Evolutionary conservation across 805 yeast species (phyloP).

Genomic region (Candida chilensis): DNA sequence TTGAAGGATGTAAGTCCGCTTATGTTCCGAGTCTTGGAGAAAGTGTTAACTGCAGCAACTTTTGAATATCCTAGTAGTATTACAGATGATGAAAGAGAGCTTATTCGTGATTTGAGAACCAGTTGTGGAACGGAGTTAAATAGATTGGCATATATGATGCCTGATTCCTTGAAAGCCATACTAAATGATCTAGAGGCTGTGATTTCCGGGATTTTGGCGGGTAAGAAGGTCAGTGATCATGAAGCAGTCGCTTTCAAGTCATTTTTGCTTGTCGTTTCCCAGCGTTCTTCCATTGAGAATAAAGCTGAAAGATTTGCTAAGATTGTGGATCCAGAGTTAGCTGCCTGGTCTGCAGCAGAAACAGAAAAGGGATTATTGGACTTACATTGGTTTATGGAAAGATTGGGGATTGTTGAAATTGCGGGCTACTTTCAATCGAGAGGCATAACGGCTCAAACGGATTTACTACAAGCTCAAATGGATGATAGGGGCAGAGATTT

Average conservation of each 20-base stretch:
- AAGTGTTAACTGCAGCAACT: conserved; percentile 78
- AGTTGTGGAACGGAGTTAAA: conserved; percentile 93
- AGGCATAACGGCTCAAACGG: conserved; percentile 69
- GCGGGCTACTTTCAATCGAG: conserved; percentile 83
- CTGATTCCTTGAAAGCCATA: conserved; percentile 76
- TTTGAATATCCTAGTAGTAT: conserved; percentile 63
- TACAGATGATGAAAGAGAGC: conserved; percentile 68
- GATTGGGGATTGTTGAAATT: conserved; percentile 89
- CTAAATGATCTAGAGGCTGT: conserved; percentile 78
- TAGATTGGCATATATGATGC: conserved; percentile 90
- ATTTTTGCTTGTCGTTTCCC: conserved; percentile 84
- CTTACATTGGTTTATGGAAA: conserved; percentile 96
- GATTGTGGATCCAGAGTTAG: conserved; percentile 88
- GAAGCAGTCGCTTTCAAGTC: conserved; percentile 93
- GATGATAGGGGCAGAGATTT: conserved; percentile 80
- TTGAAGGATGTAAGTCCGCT: conserved; percentile 67
- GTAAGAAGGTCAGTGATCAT: conserved; percentile 72
- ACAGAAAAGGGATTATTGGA: conserved; percentile 86
- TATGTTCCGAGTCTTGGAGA: conserved; percentile 80
- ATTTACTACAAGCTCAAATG: conserved; percentile 71
- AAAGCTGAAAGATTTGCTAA: conserved; percentile 72
- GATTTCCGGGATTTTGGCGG: conserved; percentile 58
- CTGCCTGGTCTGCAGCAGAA: conserved; percentile 87
- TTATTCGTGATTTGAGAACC: conserved; percentile 79
- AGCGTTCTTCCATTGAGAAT: conserved; percentile 66